Base-by-base conservation (phyloP, 2,329 filamentous ascomycete species). In the Colletotrichum camelliae region DNA sequence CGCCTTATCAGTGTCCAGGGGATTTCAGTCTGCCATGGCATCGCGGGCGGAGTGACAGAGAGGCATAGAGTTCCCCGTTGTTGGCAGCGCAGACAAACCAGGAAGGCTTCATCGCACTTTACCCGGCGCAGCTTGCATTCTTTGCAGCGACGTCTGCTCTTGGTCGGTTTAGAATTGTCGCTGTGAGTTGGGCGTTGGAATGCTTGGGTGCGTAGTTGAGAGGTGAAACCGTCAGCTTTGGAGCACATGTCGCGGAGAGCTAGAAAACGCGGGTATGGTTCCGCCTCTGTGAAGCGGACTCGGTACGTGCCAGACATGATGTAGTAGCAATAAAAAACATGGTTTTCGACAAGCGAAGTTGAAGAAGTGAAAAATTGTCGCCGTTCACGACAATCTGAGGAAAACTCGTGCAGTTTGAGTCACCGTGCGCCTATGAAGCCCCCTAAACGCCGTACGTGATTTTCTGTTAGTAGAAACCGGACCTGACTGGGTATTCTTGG, bases 271-370 rank as follows among this genome's bases (percentile, higher is more conserved):
- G 43, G 43, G 4, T 21, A 13, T 7, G 1, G 13, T 21, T 24
- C n/a, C n/a, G 43, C 43, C 43, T 21, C 43, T 52, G 43, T n/a
- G n/a, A 21, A 52, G 21, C n/a, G 10, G 43, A 52, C 43, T 52
- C 10, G 43, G 43, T 52, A 52, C 43, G 43, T 52, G 43, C 43
- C n/a, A 52, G n/a, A 21, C 43, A 52, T 52, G 6, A 13, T 52
- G 43, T 2, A 13, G 3, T 1, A 16, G 4, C n/a, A 52, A 21
- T 21, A 0, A 13, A 52, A 10, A 48, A 2, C 10, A 4, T n/a
- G 21, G 7, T 12, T 21, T 52, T 21, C n/a, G n/a, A 12, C 12
- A 9, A 12, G n/a, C 12, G n/a, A 52, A 52, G 43, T 52, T 21
- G 31, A 2, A 12, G 43, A 52, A 52, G 5, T 13, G 10, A 52